Percentiles rank a stretch among this genome's conserved stretches.
phyloP scores from a whole-genome alignment of 2,329 filamentous ascomycete species.

The Cladorrhinum sp. region DNA sequence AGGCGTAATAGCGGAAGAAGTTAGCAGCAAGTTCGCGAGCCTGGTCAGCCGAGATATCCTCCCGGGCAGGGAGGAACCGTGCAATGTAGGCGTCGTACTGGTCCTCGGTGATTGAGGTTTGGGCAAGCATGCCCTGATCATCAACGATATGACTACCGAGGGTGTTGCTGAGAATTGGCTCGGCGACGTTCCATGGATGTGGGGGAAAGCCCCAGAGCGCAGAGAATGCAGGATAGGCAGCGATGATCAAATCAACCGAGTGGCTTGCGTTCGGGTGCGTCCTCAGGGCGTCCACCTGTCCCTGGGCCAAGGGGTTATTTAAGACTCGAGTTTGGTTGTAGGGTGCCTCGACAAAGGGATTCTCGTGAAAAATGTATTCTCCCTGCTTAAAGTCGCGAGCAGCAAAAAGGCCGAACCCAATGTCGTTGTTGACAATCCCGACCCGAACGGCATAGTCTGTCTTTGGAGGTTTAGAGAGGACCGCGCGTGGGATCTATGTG shows the following conservation, averaged over 20 bases:
- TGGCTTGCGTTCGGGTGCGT: not conserved
- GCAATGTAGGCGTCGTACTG: not conserved
- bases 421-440: constrained; percentile 19
- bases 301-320: constrained; percentile 16
- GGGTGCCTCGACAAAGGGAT: constrained; percentile 24
- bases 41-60: not conserved
- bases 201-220: not conserved
- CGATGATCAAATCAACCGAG: not conserved
- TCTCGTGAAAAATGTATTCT: constrained; percentile 31
- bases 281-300: not conserved
- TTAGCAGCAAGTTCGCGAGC: not conserved
- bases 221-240: not conserved
- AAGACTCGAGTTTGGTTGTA: constrained; percentile 21
- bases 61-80: not conserved
- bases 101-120: not conserved
- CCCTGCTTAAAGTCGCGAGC: constrained; percentile 23
- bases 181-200: not conserved
- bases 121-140: not conserved
- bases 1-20: constrained; percentile 9
- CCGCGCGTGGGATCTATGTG: constrained; percentile 15
- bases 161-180: not conserved
- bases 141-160: not conserved
- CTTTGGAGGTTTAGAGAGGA: constrained; percentile 14
- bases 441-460: constrained; percentile 19
- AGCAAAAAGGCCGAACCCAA: constrained; percentile 34